Percentiles rank a stretch among this genome's conserved stretches.
Evolutionary conservation across 345 rosid species (phyloP).

Genomic region (Capsella bursapastoris): DNA sequence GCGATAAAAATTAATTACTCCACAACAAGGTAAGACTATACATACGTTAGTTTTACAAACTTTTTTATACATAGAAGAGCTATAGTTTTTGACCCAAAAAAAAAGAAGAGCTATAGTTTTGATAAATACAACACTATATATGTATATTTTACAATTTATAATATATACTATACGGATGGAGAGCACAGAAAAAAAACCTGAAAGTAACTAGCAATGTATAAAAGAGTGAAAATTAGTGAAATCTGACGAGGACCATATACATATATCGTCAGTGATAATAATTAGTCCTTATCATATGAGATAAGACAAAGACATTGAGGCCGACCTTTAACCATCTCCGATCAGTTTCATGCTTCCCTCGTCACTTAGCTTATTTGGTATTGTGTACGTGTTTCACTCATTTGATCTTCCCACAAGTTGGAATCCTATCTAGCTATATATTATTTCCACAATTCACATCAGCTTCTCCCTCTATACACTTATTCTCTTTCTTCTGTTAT

Average conservation of each 20-base stretch:
- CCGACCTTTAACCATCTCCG: slow-evolving; percentile 28
- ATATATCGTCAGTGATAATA: slow-evolving; percentile 3
- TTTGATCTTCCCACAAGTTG: slow-evolving; percentile 3
- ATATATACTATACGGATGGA: not conserved
- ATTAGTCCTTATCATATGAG: slow-evolving; percentile 12
- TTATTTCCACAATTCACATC: slow-evolving; percentile 11
- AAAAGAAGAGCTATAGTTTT: not conserved
- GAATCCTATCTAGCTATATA: slow-evolving; percentile 7
- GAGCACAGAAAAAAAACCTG: not conserved
- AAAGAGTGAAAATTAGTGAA: slow-evolving; percentile 29
- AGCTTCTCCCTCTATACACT: not conserved
- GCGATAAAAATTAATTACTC: no score
- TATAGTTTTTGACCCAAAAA: not conserved
- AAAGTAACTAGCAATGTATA: not conserved
- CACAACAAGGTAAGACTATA: no score
- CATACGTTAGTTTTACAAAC: no score
- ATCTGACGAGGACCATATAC: slow-evolving; percentile 46
- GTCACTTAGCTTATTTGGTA: not conserved
- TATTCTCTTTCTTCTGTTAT: not conserved
- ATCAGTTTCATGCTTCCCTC: slow-evolving; percentile 2
- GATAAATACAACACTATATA: not conserved
- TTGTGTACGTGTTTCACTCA: slow-evolving; percentile 7
- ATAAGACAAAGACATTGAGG: slow-evolving; percentile 27
- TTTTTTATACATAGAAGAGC: no score
- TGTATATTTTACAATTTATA: not conserved